Base-by-base conservation (phyloP, 2,329 filamentous ascomycete species). In the Alternaria infectoria region DNA sequence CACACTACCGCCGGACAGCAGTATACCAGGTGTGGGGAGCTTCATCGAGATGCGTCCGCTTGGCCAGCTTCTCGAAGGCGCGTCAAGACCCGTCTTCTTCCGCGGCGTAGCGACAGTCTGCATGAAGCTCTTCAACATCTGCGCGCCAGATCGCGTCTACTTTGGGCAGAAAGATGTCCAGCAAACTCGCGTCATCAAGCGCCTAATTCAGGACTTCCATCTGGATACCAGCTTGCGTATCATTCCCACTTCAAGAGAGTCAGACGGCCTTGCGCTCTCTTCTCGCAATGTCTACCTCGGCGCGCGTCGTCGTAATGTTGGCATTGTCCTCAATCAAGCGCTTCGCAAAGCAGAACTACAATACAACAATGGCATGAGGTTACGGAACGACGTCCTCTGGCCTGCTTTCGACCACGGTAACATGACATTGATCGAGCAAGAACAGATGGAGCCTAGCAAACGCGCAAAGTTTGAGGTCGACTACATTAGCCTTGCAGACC, bases 121-220 rank as follows among this genome's bases (percentile, higher is more conserved):
- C 83, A 96, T 95, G 88, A 99, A 96, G 81, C 82, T 96, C 13
- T 95, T 96, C 82, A 94, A 94, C 74, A 92, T 93, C 58, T 89
- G 93, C 49, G 86, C 88, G 68, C 91, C 93, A 5, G 90, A 94
- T 60, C 87, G 87, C 47, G 92, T 93, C 6, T 96, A 97, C 82
- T 97, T 99, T 83, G 96, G 96, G 5, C 96, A 98, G 80, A 99
- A 99, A 82, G 96, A 99, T 79, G 89, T 97, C 19, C 96, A 99
- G 83, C 96, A 99, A 82, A 97, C 93, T 0, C 92, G 97, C 17
- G 88, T 99, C 11, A 92, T 99, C 74, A 90, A 88, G 74, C 89
- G 91, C 47, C 89, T 99, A 88, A 91, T 97, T 30, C 86, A 89
- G 69, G 96, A 99, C 79, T 94, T 99, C 69, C 89, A 93, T 77